phyloP scores from a whole-genome alignment of 345 rosid species.

The Acer campestre region DNA sequence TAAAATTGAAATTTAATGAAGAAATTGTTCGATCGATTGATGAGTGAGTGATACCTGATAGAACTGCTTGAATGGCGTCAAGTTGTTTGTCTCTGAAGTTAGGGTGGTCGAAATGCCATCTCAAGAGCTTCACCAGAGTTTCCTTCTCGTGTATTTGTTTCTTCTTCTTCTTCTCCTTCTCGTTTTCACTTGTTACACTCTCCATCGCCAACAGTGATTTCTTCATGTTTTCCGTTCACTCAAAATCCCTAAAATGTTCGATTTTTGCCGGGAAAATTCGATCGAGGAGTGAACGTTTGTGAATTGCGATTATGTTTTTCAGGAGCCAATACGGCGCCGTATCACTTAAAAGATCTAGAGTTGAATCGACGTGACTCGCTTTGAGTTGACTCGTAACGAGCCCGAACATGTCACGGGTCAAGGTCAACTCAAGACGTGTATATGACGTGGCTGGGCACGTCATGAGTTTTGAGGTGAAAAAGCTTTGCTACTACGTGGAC shows the following conservation, averaged over 20 bases:
- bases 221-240: constrained; percentile 45
- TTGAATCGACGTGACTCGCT: neutral
- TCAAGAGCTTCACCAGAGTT: constrained; percentile 73
- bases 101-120: constrained; percentile 93
- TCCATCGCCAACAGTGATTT: constrained; percentile 71
- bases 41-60: constrained; percentile 47
- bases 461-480: neutral
- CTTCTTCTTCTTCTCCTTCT: constrained; percentile 33
- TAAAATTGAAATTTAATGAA: neutral
- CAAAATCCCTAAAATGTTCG: constrained; percentile 3
- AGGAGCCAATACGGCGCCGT: neutral
- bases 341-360: neutral
- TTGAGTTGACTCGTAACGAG: no score
- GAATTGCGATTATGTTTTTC: neutral
- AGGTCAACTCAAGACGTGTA: no score
- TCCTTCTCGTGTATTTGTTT: constrained; percentile 53
- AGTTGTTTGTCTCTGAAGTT: constrained; percentile 88
- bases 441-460: no score
- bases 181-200: constrained; percentile 35
- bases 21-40: neutral
- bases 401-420: no score
- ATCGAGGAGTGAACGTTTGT: neutral
- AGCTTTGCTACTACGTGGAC: neutral
- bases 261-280: constrained; percentile 1
- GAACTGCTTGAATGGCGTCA: constrained; percentile 85